Conservation (phyloP, 1,284 basidiomycete genomes). For the Tremellales sp. region DNA sequence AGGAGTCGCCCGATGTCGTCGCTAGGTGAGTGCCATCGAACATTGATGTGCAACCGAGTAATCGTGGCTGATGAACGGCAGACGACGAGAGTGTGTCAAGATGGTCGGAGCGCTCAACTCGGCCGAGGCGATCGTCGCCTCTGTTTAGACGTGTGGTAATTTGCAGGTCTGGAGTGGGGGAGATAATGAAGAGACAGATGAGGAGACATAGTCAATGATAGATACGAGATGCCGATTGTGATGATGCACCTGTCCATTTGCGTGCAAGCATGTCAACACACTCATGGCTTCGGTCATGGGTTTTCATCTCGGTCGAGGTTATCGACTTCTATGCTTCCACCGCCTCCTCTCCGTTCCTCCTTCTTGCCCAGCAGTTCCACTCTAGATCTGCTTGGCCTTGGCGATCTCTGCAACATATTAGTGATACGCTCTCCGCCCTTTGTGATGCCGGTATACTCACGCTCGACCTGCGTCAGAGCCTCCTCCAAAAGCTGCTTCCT, state of each 20-base stretch:
- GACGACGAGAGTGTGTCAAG: conserved; percentile 81
- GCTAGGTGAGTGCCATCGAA: conserved; percentile 24
- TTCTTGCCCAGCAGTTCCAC: background rate
- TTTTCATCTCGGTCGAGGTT: conserved; percentile 1
- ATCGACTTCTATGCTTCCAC: background rate
- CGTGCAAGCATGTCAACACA: too few relatives aligned
- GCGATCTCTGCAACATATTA: conserved; percentile 61
- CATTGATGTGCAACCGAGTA: background rate
- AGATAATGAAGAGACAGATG: too few relatives aligned
- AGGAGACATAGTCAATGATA: too few relatives aligned
- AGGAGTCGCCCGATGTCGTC: conserved; percentile 64
- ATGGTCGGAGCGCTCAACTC: conserved; percentile 88
- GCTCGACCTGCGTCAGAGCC: conserved; percentile 86
- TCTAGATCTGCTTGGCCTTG: conserved; percentile 64
- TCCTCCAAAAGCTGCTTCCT: conserved; percentile 85
- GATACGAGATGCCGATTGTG: too few relatives aligned
- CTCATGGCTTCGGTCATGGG: background rate
- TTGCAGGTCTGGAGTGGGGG: too few relatives aligned
- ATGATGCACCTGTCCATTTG: too few relatives aligned
- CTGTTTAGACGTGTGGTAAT: conserved; percentile 20
- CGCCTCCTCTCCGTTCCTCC: conserved; percentile 5
- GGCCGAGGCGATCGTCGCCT: conserved; percentile 66
- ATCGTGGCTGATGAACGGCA: conserved; percentile 1
- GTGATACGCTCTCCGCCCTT: conserved; percentile 13
- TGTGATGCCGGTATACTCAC: conserved; percentile 57